These are phyloP conservation scores for Vinca minor DNA, from an alignment of 257 asterid genomes.

Conservation along the genomic window DNA sequence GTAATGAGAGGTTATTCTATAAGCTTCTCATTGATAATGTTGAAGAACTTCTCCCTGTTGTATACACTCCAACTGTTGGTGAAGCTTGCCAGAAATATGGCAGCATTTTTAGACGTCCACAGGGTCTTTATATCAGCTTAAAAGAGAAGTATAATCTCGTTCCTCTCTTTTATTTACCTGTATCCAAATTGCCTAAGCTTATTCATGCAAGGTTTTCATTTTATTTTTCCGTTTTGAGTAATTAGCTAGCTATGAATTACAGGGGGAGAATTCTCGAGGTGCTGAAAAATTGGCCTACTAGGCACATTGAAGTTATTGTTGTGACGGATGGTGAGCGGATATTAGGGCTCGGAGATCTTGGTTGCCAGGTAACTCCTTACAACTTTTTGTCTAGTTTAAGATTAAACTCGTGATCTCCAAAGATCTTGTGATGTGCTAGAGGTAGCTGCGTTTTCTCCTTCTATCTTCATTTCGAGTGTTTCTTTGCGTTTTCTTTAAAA, in stretches of 20 bases:
- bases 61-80: constrained; percentile 87
- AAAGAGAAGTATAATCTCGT: constrained; percentile 54
- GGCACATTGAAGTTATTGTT: constrained; percentile 80
- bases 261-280: constrained; percentile 90
- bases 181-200: neutral
- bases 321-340: constrained; percentile 97
- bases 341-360: constrained; percentile 95
- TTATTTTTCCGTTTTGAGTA: neutral
- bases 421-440: neutral
- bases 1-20: constrained; percentile 82
- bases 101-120: constrained; percentile 85
- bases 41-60: constrained; percentile 86
- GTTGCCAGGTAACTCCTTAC: constrained; percentile 63
- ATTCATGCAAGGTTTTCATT: neutral
- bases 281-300: constrained; percentile 91
- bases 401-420: neutral
- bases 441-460: neutral
- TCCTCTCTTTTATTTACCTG: constrained; percentile 2
- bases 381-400: neutral
- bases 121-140: constrained; percentile 87
- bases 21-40: constrained; percentile 84
- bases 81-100: constrained; percentile 98
- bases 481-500: neutral
- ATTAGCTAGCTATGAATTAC: constrained; percentile 3
- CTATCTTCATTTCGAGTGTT: neutral